Evolutionary conservation across 164 flowering plant species (phyloP), one percentile per base, ranked within the genome.

Genomic region (Echeveria elegans): DNA sequence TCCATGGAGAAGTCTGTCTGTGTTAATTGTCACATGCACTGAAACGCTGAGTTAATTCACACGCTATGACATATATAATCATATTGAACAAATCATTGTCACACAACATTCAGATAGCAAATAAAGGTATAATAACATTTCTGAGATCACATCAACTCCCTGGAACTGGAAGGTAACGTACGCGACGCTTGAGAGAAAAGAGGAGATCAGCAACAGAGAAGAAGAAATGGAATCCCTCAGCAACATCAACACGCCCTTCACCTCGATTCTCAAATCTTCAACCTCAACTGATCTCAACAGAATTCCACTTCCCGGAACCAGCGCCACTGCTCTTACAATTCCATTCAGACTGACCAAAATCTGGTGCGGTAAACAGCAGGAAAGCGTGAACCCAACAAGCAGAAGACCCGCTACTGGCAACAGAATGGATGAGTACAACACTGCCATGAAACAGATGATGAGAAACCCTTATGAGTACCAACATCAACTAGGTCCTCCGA

Each of bases 391-490:
- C 40, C 71, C 75, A 70, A 69, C 67, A 19, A 73, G 63, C 53
- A 69, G 70, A 9, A 66, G 67, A 24, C n/a, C 29, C 53, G 21
- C 58, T 78, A n/a, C n/a, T n/a, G n/a, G n/a, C 68, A 70, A 68
- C 68, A 82, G 72, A 78, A 83, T 81, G 90, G 94, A 86, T 9
- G 98, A 93, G 18, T 93, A 93, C 76, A 90, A 93, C 68, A 74
- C 38, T 0, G 91, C 86, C 28, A 93, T 93, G 97, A 93, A 84
- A 88, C 82, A 70, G 61, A 78, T 89, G 94, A 93, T 93, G 98
- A 86, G 88, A 77, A 93, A 83, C 79, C 98, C 97, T 28, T 90
- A 86, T 67, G 97, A 90, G 74, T 90, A 93, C 71, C 97, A 93
- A 68, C 98, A 93, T 58, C 92, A 90, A 73, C 85, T 93, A 28